Evolutionary conservation across 768 basidiomycete genomes (phyloP).

Genomic region (Psilocybe cubensis): DNA sequence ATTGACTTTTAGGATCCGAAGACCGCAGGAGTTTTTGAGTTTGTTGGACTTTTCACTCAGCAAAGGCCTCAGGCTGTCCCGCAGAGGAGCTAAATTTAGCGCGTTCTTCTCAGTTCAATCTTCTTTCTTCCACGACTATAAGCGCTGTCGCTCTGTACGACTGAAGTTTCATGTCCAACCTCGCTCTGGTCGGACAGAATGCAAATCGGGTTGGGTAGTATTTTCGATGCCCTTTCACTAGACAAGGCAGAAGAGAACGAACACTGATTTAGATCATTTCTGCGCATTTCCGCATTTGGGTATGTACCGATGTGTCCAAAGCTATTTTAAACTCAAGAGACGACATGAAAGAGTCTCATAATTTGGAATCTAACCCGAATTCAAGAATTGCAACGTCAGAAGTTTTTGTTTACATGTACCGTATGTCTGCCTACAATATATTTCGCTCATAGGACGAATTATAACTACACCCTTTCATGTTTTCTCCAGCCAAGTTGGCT

Average conservation of each 20-base stretch:
- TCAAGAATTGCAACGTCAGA: too few species aligned
- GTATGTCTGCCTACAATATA: too few species aligned
- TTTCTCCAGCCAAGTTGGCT: too few species aligned
- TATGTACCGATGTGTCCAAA: conserved; percentile 13
- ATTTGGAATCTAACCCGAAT: too few species aligned
- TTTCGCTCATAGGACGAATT: too few species aligned
- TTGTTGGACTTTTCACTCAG: not conserved
- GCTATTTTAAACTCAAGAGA: not conserved
- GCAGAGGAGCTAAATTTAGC: not conserved
- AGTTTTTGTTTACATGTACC: too few species aligned
- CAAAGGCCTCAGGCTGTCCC: not conserved
- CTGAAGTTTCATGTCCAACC: not conserved
- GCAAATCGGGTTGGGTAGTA: not conserved
- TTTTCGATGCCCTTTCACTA: not conserved
- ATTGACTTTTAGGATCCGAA: too few species aligned
- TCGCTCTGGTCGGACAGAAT: not conserved
- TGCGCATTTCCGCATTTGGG: conserved; percentile 1
- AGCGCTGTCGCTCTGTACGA: not conserved
- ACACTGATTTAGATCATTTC: not conserved
- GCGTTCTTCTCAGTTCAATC: not conserved
- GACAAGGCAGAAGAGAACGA: not conserved
- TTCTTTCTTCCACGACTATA: not conserved
- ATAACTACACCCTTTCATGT: too few species aligned
- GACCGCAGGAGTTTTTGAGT: not conserved
- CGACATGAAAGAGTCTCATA: not conserved